Conservation (phyloP, 176 grass and related monocot species). For the Oryza officinalis region DNA sequence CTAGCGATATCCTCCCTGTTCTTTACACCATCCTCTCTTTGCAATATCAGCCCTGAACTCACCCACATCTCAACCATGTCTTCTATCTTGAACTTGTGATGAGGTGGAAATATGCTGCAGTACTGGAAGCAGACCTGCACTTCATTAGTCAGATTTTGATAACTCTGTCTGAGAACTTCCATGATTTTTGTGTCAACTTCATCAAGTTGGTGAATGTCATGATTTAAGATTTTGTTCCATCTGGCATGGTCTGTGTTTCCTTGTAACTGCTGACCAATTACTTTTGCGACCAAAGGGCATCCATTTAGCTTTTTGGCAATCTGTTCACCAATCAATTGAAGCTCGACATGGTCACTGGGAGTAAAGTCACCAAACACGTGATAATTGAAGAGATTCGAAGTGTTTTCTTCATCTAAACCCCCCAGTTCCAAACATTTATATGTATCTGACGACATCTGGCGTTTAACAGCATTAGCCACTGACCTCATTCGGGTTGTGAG, state of each 20-base stretch:
- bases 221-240: constrained; percentile 25
- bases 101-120: constrained; percentile 50
- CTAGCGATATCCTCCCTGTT: constrained; percentile 30
- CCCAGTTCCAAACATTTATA: background rate
- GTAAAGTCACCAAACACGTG: constrained; percentile 8
- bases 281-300: constrained; percentile 31
- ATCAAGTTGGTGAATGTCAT: background rate
- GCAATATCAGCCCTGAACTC: constrained; percentile 31
- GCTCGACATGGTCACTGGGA: background rate
- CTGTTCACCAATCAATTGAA: constrained; percentile 21
- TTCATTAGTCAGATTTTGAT: constrained; percentile 10
- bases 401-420: constrained; percentile 11
- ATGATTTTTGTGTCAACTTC: background rate
- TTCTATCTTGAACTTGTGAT: constrained; percentile 21
- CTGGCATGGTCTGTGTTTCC: background rate
- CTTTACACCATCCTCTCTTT: background rate
- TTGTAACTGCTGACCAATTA: constrained; percentile 30
- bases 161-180: constrained; percentile 29
- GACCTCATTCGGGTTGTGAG: constrained; percentile 39
- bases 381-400: constrained; percentile 19
- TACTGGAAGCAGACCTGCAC: constrained; percentile 28
- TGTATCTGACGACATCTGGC: background rate
- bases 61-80: constrained; percentile 41
- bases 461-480: constrained; percentile 5
- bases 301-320: constrained; percentile 29